A percentile compares a stretch with the other conserved stretches of the same genome.
These are phyloP conservation scores for Leccinum sublutescens DNA, from an alignment of 768 basidiomycete genomes.

Conservation along the genomic window DNA sequence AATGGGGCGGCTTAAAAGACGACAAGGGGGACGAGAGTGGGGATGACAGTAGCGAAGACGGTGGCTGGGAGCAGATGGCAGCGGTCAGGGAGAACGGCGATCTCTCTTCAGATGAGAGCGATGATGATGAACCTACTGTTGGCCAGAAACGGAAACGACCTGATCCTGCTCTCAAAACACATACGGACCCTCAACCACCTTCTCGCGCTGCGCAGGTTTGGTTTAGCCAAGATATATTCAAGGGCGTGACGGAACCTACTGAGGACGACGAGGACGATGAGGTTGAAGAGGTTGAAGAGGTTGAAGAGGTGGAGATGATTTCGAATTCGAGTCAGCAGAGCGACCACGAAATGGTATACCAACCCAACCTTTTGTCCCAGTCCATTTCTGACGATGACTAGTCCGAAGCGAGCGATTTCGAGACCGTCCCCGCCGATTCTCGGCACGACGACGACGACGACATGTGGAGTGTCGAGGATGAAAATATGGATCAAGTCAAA, in stretches of 20 bases:
- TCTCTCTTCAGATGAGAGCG: slow-evolving; percentile 54
- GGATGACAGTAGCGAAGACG: slow-evolving; percentile 42
- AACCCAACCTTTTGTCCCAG: not conserved
- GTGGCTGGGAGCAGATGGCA: slow-evolving; percentile 72
- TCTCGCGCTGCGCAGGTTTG: slow-evolving; percentile 78
- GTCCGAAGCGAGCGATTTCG: slow-evolving; percentile 52
- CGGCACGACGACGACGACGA: slow-evolving; percentile 47
- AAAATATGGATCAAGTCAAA: slow-evolving; percentile 69
- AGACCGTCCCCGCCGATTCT: slow-evolving; percentile 64
- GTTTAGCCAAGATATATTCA: slow-evolving; percentile 94
- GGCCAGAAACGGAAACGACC: slow-evolving; percentile 44
- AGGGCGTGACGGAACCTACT: slow-evolving; percentile 40
- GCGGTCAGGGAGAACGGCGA: slow-evolving; percentile 49
- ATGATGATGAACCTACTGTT: slow-evolving; percentile 33
- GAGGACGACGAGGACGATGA: slow-evolving; percentile 17
- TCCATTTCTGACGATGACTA: slow-evolving; percentile 16
- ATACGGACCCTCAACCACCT: slow-evolving; percentile 29
- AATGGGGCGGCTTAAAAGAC: slow-evolving; percentile 74
- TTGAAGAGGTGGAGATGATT: slow-evolving; percentile 24
- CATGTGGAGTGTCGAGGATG: slow-evolving; percentile 81
- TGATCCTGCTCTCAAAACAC: slow-evolving; percentile 39
- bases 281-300: slow-evolving; percentile 17
- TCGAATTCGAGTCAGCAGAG: slow-evolving; percentile 34
- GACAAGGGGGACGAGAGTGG: slow-evolving; percentile 40
- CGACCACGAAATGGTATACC: slow-evolving; percentile 29